Conservation (phyloP, 2,329 filamentous ascomycete species). For the Fusarium sp. region DNA sequence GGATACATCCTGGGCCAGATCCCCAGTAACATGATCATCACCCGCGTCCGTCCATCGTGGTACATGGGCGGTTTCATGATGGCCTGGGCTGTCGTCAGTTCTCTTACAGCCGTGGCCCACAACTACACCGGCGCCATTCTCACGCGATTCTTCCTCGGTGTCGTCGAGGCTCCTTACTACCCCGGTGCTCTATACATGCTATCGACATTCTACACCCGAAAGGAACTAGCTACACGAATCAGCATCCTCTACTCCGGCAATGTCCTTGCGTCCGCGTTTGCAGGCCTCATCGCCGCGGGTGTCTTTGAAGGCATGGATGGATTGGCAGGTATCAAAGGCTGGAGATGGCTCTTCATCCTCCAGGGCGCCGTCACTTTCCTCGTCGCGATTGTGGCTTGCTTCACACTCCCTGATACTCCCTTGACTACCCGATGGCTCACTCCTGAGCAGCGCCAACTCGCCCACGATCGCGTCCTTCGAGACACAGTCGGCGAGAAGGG, state of each 20-base stretch:
- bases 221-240: constrained; percentile 60
- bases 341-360: constrained; percentile 54
- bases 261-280: constrained; percentile 56
- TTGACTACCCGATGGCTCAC: constrained; percentile 56
- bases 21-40: constrained; percentile 59
- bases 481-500: constrained; percentile 44
- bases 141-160: constrained; percentile 57
- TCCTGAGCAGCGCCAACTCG: constrained; percentile 57
- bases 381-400: constrained; percentile 51
- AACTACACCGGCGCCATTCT: constrained; percentile 59
- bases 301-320: constrained; percentile 55
- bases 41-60: constrained; percentile 57
- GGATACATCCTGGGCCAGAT: constrained; percentile 55
- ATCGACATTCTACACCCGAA: constrained; percentile 67
- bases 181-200: constrained; percentile 58
- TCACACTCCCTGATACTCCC: constrained; percentile 56
- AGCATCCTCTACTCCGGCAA: constrained; percentile 61
- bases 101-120: constrained; percentile 57
- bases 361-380: constrained; percentile 47
- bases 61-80: constrained; percentile 58
- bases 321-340: constrained; percentile 44
- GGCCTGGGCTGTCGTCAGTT: constrained; percentile 58
- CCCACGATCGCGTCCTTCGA: constrained; percentile 55
- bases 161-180: constrained; percentile 59
- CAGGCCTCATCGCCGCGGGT: constrained; percentile 60